Conservation (phyloP, 1,284 basidiomycete species). For the Meira nashicola region DNA sequence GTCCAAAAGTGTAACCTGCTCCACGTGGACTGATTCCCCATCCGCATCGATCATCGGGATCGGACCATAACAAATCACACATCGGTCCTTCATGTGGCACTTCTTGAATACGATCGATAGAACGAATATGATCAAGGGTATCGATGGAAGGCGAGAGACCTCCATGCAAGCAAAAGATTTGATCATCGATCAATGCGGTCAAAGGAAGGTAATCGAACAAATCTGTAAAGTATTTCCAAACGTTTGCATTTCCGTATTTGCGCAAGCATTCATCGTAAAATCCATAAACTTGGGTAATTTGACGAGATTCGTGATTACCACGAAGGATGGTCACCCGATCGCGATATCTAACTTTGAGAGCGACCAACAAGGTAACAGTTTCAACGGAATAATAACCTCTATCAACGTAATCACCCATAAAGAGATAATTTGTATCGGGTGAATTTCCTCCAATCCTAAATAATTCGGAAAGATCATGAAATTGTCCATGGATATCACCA, state of each 20-base stretch:
- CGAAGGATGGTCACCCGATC: conserved; percentile 97
- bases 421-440: conserved; percentile 99
- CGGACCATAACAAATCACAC: conserved; percentile 98
- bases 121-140: conserved; percentile 96
- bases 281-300: conserved; percentile 99
- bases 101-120: conserved; percentile 97
- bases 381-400: conserved; percentile 99
- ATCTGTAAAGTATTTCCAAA: conserved; percentile 99
- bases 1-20: conserved; percentile 97
- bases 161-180: conserved; percentile 99
- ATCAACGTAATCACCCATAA: conserved; percentile 99
- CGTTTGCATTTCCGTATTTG: conserved; percentile 93
- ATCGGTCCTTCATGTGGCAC: conserved; percentile 98
- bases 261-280: conserved; percentile 99
- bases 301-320: conserved; percentile 96
- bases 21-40: conserved; percentile 99
- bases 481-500: conserved; percentile 94
- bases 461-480: conserved; percentile 97
- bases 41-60: conserved; percentile 97
- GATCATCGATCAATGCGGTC: conserved; percentile 95
- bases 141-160: conserved; percentile 98
- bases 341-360: conserved; percentile 94
- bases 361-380: conserved; percentile 96
- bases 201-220: conserved; percentile 96
- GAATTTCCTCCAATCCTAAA: conserved; percentile 99